These are phyloP conservation scores for Cerioporus squamosus DNA, from an alignment of 1,284 basidiomycete species.

Conservation along the genomic window DNA sequence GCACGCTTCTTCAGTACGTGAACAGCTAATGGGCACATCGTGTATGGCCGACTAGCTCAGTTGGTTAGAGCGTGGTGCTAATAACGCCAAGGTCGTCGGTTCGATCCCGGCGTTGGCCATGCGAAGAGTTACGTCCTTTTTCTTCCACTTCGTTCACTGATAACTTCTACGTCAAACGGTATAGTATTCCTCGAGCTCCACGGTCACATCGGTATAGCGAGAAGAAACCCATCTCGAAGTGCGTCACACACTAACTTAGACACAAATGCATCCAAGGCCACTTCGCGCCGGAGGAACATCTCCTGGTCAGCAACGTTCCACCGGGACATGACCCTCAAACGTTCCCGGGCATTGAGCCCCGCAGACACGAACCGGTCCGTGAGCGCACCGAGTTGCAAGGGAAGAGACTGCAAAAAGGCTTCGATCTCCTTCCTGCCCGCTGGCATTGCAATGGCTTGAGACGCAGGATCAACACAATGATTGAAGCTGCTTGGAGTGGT, in stretches of 20 bases:
- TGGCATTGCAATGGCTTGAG: not conserved
- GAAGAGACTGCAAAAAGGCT: not conserved
- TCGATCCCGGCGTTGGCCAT: slow-evolving; percentile 24
- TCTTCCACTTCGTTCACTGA: no score
- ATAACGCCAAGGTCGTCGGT: slow-evolving; percentile 23
- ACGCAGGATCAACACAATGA: not conserved
- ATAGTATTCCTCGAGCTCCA: no score
- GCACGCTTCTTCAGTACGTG: no score
- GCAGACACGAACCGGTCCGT: slow-evolving; percentile 7
- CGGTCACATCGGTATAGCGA: no score
- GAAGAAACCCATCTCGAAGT: not conserved
- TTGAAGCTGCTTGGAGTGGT: no score
- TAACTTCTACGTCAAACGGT: no score
- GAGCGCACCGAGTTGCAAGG: not conserved
- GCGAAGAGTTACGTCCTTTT: no score
- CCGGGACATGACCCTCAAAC: not conserved
- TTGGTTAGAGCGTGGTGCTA: slow-evolving; percentile 26
- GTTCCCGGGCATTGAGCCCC: slow-evolving; percentile 5
- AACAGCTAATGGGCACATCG: no score
- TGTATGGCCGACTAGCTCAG: slow-evolving; percentile 18
- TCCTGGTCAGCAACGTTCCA: slow-evolving; percentile 5
- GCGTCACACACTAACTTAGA: slow-evolving; percentile 1
- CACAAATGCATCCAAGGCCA: slow-evolving; percentile 5
- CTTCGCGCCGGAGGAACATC: slow-evolving; percentile 4
- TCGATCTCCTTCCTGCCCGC: not conserved